A percentile compares a stretch with the other conserved stretches of the same genome.
Evolutionary conservation across 352 stramenopile species (phyloP).

Genomic region (Phytophthora fragariae): DNA sequence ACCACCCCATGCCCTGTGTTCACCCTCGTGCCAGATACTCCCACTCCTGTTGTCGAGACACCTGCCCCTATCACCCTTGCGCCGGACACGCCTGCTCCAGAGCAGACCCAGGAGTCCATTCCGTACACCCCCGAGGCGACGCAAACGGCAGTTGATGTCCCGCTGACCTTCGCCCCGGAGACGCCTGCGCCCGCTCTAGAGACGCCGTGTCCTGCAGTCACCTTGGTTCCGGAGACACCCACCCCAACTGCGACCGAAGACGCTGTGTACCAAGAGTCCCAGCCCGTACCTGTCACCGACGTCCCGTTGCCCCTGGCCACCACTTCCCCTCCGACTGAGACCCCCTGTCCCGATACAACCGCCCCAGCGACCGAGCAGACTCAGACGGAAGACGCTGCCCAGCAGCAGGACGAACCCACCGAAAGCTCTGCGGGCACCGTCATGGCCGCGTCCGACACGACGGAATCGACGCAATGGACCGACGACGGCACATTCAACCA

Average conservation of each 20-base stretch:
- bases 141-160: background rate
- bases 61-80: conserved; percentile 4
- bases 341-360: conserved; percentile 16
- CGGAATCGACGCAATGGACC: background rate
- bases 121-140: conserved; percentile 8
- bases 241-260: background rate
- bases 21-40: conserved; percentile 8
- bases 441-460: background rate
- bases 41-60: background rate
- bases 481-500: conserved; percentile 28
- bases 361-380: conserved; percentile 2
- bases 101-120: conserved; percentile 10
- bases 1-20: conserved; percentile 24
- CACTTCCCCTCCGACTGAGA: conserved; percentile 13
- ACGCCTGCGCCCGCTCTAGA: conserved; percentile 4
- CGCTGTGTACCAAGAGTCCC: conserved; percentile 7
- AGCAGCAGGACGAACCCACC: conserved; percentile 16
- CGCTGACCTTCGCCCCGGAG: background rate
- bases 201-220: conserved; percentile 19
- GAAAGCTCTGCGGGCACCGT: background rate
- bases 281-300: conserved; percentile 19
- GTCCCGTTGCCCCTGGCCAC: conserved; percentile 23
- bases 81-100: conserved; percentile 24
- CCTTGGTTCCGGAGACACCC: conserved; percentile 17
- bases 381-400: conserved; percentile 12